Conservation (phyloP, 163 green algal genomes). For the Picocystis sp. region DNA sequence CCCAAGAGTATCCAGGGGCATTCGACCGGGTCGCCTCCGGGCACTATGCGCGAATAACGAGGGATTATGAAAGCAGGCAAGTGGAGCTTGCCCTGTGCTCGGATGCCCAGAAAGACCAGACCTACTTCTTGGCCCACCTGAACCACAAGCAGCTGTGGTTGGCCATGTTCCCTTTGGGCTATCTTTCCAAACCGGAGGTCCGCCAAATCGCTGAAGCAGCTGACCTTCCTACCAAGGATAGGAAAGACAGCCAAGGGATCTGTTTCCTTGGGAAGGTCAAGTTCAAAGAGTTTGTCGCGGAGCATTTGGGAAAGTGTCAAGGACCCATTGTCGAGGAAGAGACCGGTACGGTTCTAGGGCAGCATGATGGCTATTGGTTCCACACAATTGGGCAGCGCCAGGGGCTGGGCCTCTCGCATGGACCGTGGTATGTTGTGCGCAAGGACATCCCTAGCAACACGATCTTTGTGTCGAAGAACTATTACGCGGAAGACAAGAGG, state of each 20-base stretch:
- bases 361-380: conserved; percentile 81
- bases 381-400: conserved; percentile 87
- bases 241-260: conserved; percentile 92
- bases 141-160: conserved; percentile 52
- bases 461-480: conserved; percentile 66
- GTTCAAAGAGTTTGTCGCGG: conserved; percentile 53
- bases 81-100: conserved; percentile 43
- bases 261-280: conserved; percentile 95
- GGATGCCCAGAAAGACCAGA: conserved; percentile 94
- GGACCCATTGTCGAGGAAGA: conserved; percentile 76
- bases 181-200: conserved; percentile 71
- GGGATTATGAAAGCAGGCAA: not conserved
- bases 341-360: conserved; percentile 36
- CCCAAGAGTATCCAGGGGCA: conserved; percentile 13
- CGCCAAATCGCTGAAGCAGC: conserved; percentile 48
- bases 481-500: conserved; percentile 39
- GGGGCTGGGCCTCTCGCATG: conserved; percentile 69
- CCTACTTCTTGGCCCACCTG: conserved; percentile 91
- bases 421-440: conserved; percentile 81
- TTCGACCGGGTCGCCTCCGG: conserved; percentile 86
- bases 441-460: conserved; percentile 70
- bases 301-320: conserved; percentile 75
- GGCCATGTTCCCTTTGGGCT: conserved; percentile 79
- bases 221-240: conserved; percentile 63
- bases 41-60: conserved; percentile 71